Conservation (phyloP, 768 basidiomycete genomes). For the Leccinum arenicola region DNA sequence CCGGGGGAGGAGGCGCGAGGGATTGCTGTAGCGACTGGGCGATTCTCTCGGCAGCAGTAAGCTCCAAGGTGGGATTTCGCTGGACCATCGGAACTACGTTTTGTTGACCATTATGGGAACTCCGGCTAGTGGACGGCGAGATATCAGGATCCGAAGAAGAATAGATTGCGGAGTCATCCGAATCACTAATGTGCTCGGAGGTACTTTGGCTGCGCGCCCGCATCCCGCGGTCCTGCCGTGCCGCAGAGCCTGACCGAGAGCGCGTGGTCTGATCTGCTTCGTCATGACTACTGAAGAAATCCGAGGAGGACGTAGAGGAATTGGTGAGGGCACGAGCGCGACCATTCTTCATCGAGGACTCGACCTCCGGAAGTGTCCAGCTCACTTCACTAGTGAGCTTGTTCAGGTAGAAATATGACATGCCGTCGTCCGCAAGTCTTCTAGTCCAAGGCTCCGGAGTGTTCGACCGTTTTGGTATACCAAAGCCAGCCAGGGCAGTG, state of each 20-base stretch:
- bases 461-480: conserved; percentile 52
- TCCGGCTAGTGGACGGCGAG: conserved; percentile 31
- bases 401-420: conserved; percentile 79
- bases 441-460: conserved; percentile 83
- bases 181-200: conserved; percentile 58
- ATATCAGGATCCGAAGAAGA: conserved; percentile 33
- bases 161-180: conserved; percentile 69
- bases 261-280: conserved; percentile 23
- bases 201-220: conserved; percentile 31
- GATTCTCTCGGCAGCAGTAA: conserved; percentile 65
- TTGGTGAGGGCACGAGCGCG: conserved; percentile 33
- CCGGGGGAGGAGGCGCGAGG: conserved; percentile 55
- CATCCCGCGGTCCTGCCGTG: conserved; percentile 25
- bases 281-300: conserved; percentile 20
- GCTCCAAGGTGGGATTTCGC: conserved; percentile 34
- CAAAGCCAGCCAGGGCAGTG: conserved; percentile 52
- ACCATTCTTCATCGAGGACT: conserved; percentile 26
- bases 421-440: conserved; percentile 77
- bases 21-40: conserved; percentile 64
- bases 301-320: conserved; percentile 35
- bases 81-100: conserved; percentile 18
- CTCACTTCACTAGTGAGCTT: conserved; percentile 61
- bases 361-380: conserved; percentile 63
- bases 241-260: conserved; percentile 36
- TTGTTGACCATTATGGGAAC: conserved; percentile 28